Conservation (phyloP, 768 basidiomycete genomes). For the Pisolithus tinctorius region DNA sequence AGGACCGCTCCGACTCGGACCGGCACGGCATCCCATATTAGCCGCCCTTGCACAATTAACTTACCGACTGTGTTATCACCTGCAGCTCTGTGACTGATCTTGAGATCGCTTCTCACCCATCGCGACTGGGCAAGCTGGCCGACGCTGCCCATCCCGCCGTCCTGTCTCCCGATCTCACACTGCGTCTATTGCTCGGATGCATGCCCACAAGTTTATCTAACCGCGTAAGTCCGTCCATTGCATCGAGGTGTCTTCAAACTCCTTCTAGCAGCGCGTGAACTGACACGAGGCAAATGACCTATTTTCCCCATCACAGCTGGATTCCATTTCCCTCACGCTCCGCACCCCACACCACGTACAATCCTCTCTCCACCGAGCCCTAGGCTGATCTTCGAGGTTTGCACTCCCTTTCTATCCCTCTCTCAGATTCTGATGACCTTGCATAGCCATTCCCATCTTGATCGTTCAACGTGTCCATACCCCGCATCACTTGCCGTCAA, state of each 20-base stretch:
- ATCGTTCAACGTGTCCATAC: not conserved
- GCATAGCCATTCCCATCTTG: not conserved
- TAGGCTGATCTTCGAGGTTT: conserved; percentile 11
- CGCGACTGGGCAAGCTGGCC: not conserved
- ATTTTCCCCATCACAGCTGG: conserved; percentile 31
- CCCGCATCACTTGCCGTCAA: not conserved
- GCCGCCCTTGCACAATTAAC: too few species aligned
- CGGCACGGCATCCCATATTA: too few species aligned
- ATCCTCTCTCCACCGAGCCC: conserved; percentile 9
- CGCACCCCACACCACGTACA: conserved; percentile 12
- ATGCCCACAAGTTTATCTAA: not conserved
- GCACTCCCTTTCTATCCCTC: conserved; percentile 5
- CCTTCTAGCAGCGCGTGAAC: conserved; percentile 34
- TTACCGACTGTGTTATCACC: not conserved
- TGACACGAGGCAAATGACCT: conserved; percentile 45
- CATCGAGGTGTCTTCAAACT: not conserved
- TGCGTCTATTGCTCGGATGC: conserved; percentile 5
- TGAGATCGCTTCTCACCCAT: not conserved
- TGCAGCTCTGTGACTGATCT: not conserved
- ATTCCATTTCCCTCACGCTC: not conserved
- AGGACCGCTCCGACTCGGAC: too few species aligned
- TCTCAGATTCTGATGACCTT: conserved; percentile 4
- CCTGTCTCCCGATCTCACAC: not conserved
- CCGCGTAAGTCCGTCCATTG: conserved; percentile 13
- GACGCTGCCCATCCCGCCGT: not conserved